Evolutionary conservation across 176 grass and related monocot genomes (phyloP), one percentile per base, ranked within the genome.

Genomic region (Rhynchospora tenuis): DNA sequence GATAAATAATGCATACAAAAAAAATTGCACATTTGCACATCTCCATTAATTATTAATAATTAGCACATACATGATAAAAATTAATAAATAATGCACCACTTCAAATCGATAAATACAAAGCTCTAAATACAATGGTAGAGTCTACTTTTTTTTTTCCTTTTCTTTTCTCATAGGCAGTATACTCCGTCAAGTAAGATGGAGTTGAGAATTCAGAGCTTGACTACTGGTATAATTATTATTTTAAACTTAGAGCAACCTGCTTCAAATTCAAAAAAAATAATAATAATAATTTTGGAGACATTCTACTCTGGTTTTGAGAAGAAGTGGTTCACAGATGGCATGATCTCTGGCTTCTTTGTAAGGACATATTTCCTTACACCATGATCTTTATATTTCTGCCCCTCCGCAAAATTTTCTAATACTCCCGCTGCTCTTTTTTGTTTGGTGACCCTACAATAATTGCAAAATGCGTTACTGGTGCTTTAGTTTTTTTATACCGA

Each of bases 401-500:
- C 89, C 59, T 94, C 87, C 15, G 88, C 92, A 75, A 83, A 83
- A 88, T 94, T 94, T 14, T 91, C 87, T 11, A 94, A 71, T 33
- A 94, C 59, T 17, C 87, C 92, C 0, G 89, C 89, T 7, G 87
- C 86, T 57, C 92, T 69, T 12, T 91, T 91, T 84, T 91, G 87
- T 85, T 94, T 94, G 54, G 65, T 89, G 5, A 94, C 91, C 61
- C 91, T 74, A 8, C 11, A 74, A 51, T 50, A 50, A 20, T 27
- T 73, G 38, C 19, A 22, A 51, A 73, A 26, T 71, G 0, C 8
- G 9, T 27, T 16, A 17, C 0, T 66, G 0, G 6, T 66, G 14
- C 19, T 20, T n/a, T 24, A 55, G 5, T 8, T 45, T 46, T 1
- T 71, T 75, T 75, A 12, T 1, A 52, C 52, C 0, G 27, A 20